A percentile compares a stretch with the other conserved stretches of the same genome.
Evolutionary conservation across 495 filamentous ascomycete species (phyloP).

Genomic region (Poronia punctata): DNA sequence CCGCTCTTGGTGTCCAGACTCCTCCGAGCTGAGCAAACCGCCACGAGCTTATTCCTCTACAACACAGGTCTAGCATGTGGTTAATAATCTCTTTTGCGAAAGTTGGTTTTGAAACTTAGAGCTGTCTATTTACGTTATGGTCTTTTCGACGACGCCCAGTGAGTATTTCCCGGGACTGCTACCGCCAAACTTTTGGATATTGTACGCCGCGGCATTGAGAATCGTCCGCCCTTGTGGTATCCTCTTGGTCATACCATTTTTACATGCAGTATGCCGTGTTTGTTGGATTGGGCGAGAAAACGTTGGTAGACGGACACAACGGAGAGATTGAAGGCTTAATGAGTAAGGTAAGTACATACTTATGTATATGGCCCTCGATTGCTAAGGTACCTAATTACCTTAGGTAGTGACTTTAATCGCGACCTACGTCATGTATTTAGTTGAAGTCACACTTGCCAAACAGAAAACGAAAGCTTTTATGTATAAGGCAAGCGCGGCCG

Average conservation of each 20-base stretch:
- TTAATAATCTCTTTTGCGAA: neutral
- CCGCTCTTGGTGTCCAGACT: constrained; percentile 68
- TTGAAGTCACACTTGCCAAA: no score
- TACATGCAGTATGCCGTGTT: neutral
- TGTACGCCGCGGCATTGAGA: constrained; percentile 31
- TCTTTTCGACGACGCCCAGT: constrained; percentile 58
- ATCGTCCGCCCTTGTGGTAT: no score
- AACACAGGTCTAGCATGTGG: neutral
- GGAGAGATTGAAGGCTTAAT: no score
- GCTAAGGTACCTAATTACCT: no score
- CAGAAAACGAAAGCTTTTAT: no score
- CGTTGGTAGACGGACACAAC: no score
- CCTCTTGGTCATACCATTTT: neutral
- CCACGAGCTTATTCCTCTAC: constrained; percentile 51
- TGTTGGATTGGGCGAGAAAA: no score
- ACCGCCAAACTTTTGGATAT: constrained; percentile 62
- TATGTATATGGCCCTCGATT: no score
- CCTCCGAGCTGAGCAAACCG: constrained; percentile 74
- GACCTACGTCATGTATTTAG: no score
- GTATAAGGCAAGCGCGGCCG: no score
- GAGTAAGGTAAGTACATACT: no score
- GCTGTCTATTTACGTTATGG: constrained; percentile 52
- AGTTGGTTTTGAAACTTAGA: neutral
- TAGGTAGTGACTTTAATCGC: no score
- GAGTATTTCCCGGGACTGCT: constrained; percentile 64